Evolutionary conservation across 2,329 filamentous ascomycete genomes (phyloP).

Genomic region (Canariomyces notabilis): DNA sequence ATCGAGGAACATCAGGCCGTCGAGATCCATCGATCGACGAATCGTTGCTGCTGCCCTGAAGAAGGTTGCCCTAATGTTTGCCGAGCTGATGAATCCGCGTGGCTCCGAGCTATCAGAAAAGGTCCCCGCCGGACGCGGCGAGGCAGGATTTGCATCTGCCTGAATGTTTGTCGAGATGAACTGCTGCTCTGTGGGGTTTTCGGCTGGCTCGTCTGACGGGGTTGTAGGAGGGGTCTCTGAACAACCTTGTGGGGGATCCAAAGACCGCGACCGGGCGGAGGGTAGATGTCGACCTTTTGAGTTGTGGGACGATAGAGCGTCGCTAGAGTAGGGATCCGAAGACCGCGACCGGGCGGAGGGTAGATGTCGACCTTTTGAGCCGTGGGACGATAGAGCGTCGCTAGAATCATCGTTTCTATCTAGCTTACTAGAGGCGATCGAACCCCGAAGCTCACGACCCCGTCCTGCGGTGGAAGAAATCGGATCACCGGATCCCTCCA

Average conservation of each 20-base stretch:
- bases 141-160: not conserved
- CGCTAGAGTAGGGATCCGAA: not conserved
- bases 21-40: conserved; percentile 19
- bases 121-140: not conserved
- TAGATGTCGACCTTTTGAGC: not conserved
- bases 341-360: too few relatives aligned
- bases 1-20: conserved; percentile 24
- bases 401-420: not conserved
- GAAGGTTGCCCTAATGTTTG: conserved; percentile 23
- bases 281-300: conserved; percentile 9
- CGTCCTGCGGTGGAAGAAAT: not conserved
- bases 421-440: not conserved
- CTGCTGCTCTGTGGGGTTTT: conserved; percentile 14
- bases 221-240: conserved; percentile 19
- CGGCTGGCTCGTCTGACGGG: conserved; percentile 11
- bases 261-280: conserved; percentile 2
- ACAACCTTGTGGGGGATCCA: not conserved
- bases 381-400: not conserved
- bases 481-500: too few relatives aligned
- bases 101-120: conserved; percentile 7
- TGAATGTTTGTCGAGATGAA: not conserved
- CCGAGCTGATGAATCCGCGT: conserved; percentile 23
- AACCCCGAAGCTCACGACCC: not conserved
- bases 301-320: conserved; percentile 4
- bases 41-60: conserved; percentile 21